Conservation (phyloP, 208 protist species). For the Wallacemonas sp. region DNA sequence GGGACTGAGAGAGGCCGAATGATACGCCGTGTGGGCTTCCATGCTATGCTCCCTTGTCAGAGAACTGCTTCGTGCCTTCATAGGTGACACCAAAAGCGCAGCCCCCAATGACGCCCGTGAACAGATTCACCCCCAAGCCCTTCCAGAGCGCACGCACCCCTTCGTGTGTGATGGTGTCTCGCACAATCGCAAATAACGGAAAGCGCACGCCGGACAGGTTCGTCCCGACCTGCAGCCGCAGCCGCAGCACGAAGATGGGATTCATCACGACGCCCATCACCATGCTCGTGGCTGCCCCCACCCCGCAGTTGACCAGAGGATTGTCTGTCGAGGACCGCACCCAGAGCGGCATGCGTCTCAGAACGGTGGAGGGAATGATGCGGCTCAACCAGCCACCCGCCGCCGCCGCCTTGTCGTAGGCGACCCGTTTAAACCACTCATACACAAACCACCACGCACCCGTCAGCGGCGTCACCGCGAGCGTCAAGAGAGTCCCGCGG, state of each 20-base stretch:
- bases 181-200: conserved; percentile 41
- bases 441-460: conserved; percentile 86
- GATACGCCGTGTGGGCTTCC: too few species aligned
- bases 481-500: conserved; percentile 72
- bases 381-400: conserved; percentile 20
- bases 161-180: conserved; percentile 52
- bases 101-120: conserved; percentile 61
- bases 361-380: conserved; percentile 23
- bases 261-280: conserved; percentile 72
- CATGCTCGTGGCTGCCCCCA: conserved; percentile 62
- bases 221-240: conserved; percentile 65
- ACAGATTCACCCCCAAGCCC: conserved; percentile 66
- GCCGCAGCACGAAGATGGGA: conserved; percentile 78
- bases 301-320: conserved; percentile 61
- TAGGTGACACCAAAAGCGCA: conserved; percentile 80
- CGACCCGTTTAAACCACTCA: conserved; percentile 63
- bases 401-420: conserved; percentile 40
- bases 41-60: conserved; percentile 37
- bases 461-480: conserved; percentile 64
- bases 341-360: conserved; percentile 34
- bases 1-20: too few species aligned
- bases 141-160: conserved; percentile 67
- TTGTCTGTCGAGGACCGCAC: conserved; percentile 73
- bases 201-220: conserved; percentile 36
- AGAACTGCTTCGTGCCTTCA: conserved; percentile 78